A percentile compares a stretch with the other conserved stretches of the same genome.
Conservation (phyloP, 306 rosid species). For the Gynostemma pentaphyllum region DNA sequence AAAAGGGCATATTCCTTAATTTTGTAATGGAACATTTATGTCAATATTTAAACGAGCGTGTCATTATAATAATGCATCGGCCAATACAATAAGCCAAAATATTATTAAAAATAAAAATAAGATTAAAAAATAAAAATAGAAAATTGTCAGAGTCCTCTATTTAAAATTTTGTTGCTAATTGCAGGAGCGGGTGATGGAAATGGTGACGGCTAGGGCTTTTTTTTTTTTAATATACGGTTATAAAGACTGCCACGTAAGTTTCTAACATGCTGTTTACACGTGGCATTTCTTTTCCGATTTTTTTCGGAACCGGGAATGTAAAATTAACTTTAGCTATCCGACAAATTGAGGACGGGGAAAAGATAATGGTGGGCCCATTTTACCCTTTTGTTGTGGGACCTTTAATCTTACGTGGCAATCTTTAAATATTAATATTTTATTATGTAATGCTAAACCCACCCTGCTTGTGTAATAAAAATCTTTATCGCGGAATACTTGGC, state of each 20-base stretch:
- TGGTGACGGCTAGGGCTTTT: conserved; percentile 35
- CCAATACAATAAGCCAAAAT: background rate
- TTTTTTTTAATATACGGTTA: conserved; percentile 16
- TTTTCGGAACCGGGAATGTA: background rate
- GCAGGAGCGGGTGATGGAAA: conserved; percentile 1
- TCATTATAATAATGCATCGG: background rate
- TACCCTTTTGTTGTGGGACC: background rate
- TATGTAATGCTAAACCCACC: background rate
- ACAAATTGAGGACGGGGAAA: background rate
- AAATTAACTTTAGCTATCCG: background rate
- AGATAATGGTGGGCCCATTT: conserved; percentile 7
- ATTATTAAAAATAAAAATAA: background rate
- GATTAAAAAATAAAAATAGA: background rate
- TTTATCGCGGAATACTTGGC: background rate
- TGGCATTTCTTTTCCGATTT: background rate
- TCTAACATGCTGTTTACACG: conserved; percentile 1
- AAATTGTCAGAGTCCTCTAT: background rate
- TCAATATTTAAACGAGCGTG: conserved; percentile 1
- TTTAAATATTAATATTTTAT: background rate
- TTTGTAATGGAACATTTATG: background rate
- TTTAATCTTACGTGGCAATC: background rate
- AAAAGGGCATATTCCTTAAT: conserved; percentile 1
- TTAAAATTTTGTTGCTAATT: background rate
- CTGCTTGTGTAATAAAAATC: background rate
- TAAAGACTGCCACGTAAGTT: conserved; percentile 1